Evolutionary conservation across 352 stramenopile genomes (phyloP).

Genomic region (Phytopythium montanum): DNA sequence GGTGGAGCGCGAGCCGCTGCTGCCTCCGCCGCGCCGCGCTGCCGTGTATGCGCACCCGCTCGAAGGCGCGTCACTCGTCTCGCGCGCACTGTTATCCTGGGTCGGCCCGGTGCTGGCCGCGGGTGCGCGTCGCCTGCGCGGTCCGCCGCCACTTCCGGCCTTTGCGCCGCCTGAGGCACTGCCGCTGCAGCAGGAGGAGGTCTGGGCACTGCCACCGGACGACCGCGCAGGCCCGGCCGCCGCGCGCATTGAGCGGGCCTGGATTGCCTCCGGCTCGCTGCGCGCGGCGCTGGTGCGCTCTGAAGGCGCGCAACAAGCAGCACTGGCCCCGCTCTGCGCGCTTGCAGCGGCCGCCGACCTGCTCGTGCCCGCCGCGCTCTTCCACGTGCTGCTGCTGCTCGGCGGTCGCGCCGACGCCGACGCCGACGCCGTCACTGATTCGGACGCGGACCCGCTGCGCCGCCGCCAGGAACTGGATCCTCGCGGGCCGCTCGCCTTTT

Average conservation of each 20-base stretch:
- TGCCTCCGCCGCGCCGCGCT: constrained; percentile 18
- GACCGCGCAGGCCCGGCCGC: constrained; percentile 41
- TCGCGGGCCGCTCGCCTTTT: constrained; percentile 32
- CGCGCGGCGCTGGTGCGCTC: constrained; percentile 43
- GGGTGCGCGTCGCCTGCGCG: constrained; percentile 24
- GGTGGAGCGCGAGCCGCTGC: constrained; percentile 30
- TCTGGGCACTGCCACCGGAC: constrained; percentile 48
- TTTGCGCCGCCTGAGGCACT: constrained; percentile 17
- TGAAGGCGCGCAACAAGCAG: constrained; percentile 42
- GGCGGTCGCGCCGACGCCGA: constrained; percentile 21
- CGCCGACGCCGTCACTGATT: background rate
- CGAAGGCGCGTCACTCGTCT: constrained; percentile 37
- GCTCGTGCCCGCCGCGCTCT: constrained; percentile 59
- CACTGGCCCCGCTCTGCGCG: constrained; percentile 38
- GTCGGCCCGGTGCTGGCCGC: constrained; percentile 35
- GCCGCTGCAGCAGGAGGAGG: constrained; percentile 47
- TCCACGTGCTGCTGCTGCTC: constrained; percentile 48
- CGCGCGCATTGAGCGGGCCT: constrained; percentile 51
- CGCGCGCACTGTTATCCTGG: constrained; percentile 44
- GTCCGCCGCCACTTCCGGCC: constrained; percentile 29
- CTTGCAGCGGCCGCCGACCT: constrained; percentile 50
- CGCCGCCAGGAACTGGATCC: constrained; percentile 2
- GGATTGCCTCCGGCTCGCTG: constrained; percentile 54
- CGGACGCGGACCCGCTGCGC: constrained; percentile 5
- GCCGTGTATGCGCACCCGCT: constrained; percentile 33